Evolutionary conservation across 148 eudicot genomes (phyloP).

Genomic region (Persicaria tinctoria): DNA sequence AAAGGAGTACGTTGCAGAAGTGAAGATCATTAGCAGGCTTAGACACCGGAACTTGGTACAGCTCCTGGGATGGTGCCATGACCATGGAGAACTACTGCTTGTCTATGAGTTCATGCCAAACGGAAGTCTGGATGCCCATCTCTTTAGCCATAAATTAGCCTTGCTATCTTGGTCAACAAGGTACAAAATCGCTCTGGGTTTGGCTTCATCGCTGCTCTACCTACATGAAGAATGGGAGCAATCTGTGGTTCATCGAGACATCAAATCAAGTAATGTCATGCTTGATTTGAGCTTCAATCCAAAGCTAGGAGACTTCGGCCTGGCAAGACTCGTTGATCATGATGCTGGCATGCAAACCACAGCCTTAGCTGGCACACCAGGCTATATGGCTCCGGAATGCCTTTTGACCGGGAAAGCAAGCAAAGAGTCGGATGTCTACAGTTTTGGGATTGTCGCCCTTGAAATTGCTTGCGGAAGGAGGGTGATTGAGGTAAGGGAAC

Average conservation of each 20-base stretch:
- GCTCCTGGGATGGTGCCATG: too few relatives aligned
- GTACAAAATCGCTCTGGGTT: constrained; percentile 8
- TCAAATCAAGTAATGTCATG: constrained; percentile 16
- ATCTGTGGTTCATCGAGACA: too few relatives aligned
- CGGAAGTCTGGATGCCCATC: constrained; percentile 37
- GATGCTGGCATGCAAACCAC: not conserved
- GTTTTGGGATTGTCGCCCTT: too few relatives aligned
- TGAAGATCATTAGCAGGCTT: constrained; percentile 8
- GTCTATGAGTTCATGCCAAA: constrained; percentile 34
- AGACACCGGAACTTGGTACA: too few relatives aligned
- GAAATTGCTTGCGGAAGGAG: too few relatives aligned
- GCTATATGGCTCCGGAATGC: constrained; percentile 8
- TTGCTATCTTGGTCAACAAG: constrained; percentile 27
- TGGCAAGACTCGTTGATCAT: constrained; percentile 5
- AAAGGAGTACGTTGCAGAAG: constrained; percentile 19
- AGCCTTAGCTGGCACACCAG: constrained; percentile 3
- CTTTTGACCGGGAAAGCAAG: too few relatives aligned
- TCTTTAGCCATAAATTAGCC: constrained; percentile 19
- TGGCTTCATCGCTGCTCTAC: too few relatives aligned
- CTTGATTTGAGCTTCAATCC: constrained; percentile 15
- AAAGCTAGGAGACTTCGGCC: constrained; percentile 21
- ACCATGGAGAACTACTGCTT: too few relatives aligned
- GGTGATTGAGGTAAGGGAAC: too few relatives aligned
- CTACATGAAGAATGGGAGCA: too few relatives aligned
- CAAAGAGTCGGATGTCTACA: too few relatives aligned